Conservation (phyloP, 768 basidiomycete species). For the Stropharia rugosoannulata region DNA sequence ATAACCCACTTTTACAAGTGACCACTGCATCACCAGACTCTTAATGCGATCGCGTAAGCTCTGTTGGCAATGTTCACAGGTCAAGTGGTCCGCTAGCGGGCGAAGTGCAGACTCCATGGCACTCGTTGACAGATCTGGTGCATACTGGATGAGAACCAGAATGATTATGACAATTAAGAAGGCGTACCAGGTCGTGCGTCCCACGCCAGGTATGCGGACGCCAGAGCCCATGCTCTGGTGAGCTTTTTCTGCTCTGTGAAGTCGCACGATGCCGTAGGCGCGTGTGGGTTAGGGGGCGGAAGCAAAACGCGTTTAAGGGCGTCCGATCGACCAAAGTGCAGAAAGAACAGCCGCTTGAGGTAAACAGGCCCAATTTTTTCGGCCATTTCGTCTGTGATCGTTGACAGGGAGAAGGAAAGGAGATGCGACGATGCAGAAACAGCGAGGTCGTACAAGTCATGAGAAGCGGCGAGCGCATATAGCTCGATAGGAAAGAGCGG, state of each 20-base stretch:
- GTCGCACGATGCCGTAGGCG: constrained; percentile 68
- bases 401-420: constrained; percentile 65
- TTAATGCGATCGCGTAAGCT: constrained; percentile 66
- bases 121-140: constrained; percentile 67
- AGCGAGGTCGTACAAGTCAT: constrained; percentile 72
- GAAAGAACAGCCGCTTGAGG: constrained; percentile 77
- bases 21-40: constrained; percentile 73
- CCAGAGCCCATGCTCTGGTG: constrained; percentile 79
- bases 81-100: constrained; percentile 66
- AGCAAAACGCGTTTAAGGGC: constrained; percentile 78
- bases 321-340: constrained; percentile 81
- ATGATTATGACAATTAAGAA: background rate
- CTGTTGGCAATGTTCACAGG: constrained; percentile 66
- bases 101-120: constrained; percentile 71
- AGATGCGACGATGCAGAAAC: constrained; percentile 74
- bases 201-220: constrained; percentile 82
- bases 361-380: constrained; percentile 72
- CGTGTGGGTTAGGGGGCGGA: constrained; percentile 72
- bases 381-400: constrained; percentile 70
- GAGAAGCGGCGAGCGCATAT: constrained; percentile 67
- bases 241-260: constrained; percentile 77
- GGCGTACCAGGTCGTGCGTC: constrained; percentile 73
- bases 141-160: constrained; percentile 12
- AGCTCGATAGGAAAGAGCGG: constrained; percentile 68
- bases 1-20: constrained; percentile 64